Evolutionary conservation across 2,329 filamentous ascomycete genomes (phyloP), one percentile per base, ranked within the genome.

Genomic region (Fusarium coicis): DNA sequence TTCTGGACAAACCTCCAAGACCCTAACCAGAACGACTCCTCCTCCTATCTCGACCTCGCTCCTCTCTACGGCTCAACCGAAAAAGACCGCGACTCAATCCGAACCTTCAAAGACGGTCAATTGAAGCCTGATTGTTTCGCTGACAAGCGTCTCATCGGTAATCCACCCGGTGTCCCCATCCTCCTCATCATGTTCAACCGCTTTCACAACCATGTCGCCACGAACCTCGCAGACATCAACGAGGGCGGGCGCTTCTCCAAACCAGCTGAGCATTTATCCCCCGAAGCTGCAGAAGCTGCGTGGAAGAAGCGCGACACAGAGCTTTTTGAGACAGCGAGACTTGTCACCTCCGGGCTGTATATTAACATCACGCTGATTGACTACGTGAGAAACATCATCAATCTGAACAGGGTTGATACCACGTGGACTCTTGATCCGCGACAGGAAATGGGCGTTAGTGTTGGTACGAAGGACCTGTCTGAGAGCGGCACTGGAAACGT

Each of bases 191-290:
- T 95, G 92, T 92, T 94, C 83, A 92, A 92, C 76, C 88, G 91
- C 30, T 97, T 97, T 83, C 96, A 98, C 83, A 98, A 98, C 82
- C 88, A 96, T 73, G 90, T 95, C 1, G 95, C 93, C 4, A 88
- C 91, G 60, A 92, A 96, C 68, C 85, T 98, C 23, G 93, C 93
- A 0, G 84, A 87, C n/a, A 96, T 98, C 81, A 97, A 98, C 77
- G 95, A 98, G 76, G 89, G 90, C 49, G 91, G 90, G 21, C 89
- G 93, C 28, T 98, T 97, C 82, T 89, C 87, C 1, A 91, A 90
- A 67, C 93, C 94, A 0, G 77, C 84, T 0, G 81, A 84, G 10
- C 72, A 82, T 2, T 83, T 89, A 0, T 76, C 83, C 1, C 85
- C 85, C 4, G 89, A 92, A 46, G 84, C 85, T 32, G 81, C 82